Base-by-base conservation (phyloP, 1,139 yeast species). In the Suhomyces panamericanus region DNA sequence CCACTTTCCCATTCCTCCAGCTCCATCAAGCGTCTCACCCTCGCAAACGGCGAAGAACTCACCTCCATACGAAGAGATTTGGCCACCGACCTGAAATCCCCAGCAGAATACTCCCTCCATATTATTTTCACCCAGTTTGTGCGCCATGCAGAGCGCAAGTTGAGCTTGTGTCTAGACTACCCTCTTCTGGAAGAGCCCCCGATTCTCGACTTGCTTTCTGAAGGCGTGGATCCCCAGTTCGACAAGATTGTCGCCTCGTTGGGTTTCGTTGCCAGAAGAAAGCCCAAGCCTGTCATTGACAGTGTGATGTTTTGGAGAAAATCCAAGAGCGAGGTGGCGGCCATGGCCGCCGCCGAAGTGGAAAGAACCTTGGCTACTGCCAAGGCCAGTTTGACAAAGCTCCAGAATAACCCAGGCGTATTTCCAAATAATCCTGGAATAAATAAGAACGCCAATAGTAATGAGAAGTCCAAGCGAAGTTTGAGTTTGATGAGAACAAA, bases 281-380 rank as follows among this genome's bases (percentile, higher is more conserved):
- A 90, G 55, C 98, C 98, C 0, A 91, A 90, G 58, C 96, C 97
- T 0, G 97, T 95, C 3, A 91, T 95, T 37, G 99, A 95, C 62
- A 88, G 96, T 17, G 96, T 93, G 48, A 91, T 95, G 98, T 91
- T 87, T 60, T 93, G 99, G 99, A 77, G 99, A 48, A 89, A 91
- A 62, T 81, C 95, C 5, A 74, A 93, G 62, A 83, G 95, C 26
- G 97, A 91, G 55, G 85, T 87, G 3, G 90, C 96, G 0, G 77
- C 83, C 3, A 73, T 83, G 69, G 95, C 96, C 0, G 83, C 87
- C 1, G 69, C 77, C 9, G 85, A 82, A 48, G 80, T 79, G 13
- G 84, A 79, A 45, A 69, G 71, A 47, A 70, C 64, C 0, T 43
- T 69, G 30, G 49, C 55, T 6, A 44, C 56, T 9, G 49, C 55